These are phyloP conservation scores for Dendrocalamus latiflorus DNA, from an alignment of 202 grass and related monocot genomes.

Conservation along the genomic window DNA sequence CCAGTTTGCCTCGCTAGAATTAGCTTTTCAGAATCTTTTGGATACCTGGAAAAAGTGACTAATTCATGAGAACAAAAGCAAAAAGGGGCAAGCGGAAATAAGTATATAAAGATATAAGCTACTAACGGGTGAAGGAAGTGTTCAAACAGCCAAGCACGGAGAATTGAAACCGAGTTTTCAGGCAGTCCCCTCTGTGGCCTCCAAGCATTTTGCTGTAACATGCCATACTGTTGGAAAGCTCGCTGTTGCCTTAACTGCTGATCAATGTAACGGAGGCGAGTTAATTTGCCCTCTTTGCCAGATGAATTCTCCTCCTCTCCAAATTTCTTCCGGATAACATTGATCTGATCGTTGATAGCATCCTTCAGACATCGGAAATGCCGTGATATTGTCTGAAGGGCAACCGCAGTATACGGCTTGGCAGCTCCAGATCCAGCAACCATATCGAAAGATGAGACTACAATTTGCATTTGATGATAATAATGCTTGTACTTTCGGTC, in stretches of 20 bases:
- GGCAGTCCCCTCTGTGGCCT: constrained; percentile 97
- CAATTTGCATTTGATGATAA: too few relatives aligned
- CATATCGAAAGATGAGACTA: too few relatives aligned
- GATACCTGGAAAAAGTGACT: constrained; percentile 58
- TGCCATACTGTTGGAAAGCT: constrained; percentile 88
- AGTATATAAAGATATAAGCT: not conserved
- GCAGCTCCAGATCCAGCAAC: too few relatives aligned
- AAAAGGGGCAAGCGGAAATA: not conserved
- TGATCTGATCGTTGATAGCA: constrained; percentile 82
- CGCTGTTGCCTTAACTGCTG: constrained; percentile 89
- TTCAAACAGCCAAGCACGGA: too few relatives aligned
- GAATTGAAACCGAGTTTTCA: too few relatives aligned
- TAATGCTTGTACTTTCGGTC: too few relatives aligned
- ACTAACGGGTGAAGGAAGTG: constrained; percentile 98
- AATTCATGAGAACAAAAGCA: constrained; percentile 5
- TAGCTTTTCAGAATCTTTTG: constrained; percentile 95
- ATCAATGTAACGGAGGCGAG: constrained; percentile 90
- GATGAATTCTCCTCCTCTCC: constrained; percentile 67
- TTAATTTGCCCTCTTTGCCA: constrained; percentile 63
- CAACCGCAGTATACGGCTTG: constrained; percentile 89
- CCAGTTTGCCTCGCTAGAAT: constrained; percentile 95
- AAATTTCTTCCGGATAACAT: constrained; percentile 66
- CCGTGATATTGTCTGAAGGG: too few relatives aligned
- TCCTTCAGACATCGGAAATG: constrained; percentile 94
- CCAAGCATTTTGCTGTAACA: constrained; percentile 96